phyloP scores from a whole-genome alignment of 495 filamentous ascomycete species.

The Aspergillus sclerotiicarbonarius region DNA sequence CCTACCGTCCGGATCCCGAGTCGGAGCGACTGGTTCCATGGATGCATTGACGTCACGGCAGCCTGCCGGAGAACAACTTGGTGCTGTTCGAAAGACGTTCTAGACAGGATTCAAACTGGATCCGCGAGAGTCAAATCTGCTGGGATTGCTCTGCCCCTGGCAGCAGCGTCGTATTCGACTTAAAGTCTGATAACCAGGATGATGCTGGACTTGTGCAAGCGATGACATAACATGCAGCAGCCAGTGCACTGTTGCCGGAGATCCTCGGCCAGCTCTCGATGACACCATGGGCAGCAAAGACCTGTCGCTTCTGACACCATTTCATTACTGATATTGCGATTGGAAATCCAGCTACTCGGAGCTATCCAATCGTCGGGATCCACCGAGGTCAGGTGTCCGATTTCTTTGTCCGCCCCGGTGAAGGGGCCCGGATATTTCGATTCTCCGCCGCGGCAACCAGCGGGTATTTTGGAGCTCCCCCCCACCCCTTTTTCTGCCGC shows the following conservation, averaged over 20 bases:
- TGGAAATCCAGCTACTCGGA: not conserved
- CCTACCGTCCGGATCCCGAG: not conserved
- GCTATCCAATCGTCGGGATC: not conserved
- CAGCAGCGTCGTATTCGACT: not conserved
- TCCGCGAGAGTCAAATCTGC: not conserved
- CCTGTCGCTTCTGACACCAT: not conserved
- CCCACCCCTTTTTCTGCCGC: not conserved
- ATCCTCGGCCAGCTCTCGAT: not conserved
- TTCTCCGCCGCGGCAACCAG: slow-evolving; percentile 16
- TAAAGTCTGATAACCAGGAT: not conserved
- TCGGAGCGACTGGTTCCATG: not conserved
- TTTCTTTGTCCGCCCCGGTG: not conserved
- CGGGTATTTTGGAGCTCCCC: slow-evolving; percentile 19
- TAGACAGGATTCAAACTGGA: not conserved
- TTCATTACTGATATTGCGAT: not conserved
- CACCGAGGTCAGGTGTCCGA: not conserved
- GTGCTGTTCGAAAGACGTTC: not conserved
- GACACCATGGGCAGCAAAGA: not conserved
- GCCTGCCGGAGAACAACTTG: too few relatives aligned
- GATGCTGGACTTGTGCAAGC: not conserved
- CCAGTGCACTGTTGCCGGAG: not conserved
- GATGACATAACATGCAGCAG: not conserved
- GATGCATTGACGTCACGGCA: not conserved
- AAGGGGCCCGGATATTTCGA: slow-evolving; percentile 15
- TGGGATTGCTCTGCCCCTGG: not conserved